A percentile compares a stretch with the other conserved stretches of the same genome.
phyloP scores from a whole-genome alignment of 345 rosid species.

The Citrus glauca region DNA sequence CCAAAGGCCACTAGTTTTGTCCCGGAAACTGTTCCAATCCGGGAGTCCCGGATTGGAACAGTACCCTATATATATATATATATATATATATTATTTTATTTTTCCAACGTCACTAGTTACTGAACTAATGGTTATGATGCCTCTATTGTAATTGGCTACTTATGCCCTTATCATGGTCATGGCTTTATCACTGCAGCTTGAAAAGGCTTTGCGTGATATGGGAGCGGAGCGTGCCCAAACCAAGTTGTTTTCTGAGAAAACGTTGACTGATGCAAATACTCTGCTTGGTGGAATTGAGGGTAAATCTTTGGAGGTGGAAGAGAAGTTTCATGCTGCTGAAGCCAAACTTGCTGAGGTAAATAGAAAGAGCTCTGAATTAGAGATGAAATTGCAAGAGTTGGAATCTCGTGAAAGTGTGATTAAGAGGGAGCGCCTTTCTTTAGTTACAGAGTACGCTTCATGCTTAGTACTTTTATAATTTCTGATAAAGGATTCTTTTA shows the following conservation, averaged over 20 bases:
- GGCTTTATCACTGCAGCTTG: conserved; percentile 49
- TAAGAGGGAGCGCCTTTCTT: conserved; percentile 60
- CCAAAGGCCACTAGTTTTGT: too few relatives aligned
- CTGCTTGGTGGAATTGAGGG: conserved; percentile 55
- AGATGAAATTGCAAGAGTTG: conserved; percentile 63
- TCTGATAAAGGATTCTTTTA: conserved; percentile 1
- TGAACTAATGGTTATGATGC: not conserved
- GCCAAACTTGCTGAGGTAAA: conserved; percentile 63
- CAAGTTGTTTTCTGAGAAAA: conserved; percentile 58
- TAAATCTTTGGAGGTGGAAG: conserved; percentile 55
- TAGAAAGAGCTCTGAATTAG: conserved; percentile 59
- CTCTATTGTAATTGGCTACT: not conserved
- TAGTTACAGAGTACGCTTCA: conserved; percentile 57
- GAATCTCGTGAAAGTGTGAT: conserved; percentile 62
- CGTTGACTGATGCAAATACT: conserved; percentile 56
- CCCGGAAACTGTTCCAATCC: too few relatives aligned
- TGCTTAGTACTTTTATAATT: not conserved
- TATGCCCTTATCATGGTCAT: not conserved
- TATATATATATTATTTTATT: too few relatives aligned
- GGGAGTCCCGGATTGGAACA: too few relatives aligned
- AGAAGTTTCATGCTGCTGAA: conserved; percentile 47
- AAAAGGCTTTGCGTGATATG: conserved; percentile 52
- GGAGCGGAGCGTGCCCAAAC: conserved; percentile 45
- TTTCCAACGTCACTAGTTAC: not conserved
- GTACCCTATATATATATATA: too few relatives aligned